Percentiles rank a stretch among this genome's conserved stretches.
phyloP scores from a whole-genome alignment of 371 early-diverging fungal genomes.

The Mucor saturninus region DNA sequence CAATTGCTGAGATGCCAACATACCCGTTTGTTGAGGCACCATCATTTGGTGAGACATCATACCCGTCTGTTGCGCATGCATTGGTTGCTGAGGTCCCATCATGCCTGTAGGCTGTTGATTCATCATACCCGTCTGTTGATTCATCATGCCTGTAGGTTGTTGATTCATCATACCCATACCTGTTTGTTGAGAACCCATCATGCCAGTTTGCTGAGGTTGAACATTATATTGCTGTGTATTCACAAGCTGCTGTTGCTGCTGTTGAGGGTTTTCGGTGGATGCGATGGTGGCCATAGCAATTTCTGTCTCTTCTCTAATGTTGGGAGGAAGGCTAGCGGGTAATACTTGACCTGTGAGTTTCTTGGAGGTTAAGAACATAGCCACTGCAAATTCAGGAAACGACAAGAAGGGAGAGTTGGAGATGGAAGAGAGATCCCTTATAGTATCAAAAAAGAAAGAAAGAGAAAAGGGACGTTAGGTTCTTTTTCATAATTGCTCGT shows the following conservation, averaged over 20 bases:
- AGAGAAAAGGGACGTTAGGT: background rate
- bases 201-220: slow-evolving; percentile 21
- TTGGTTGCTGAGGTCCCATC: slow-evolving; percentile 4
- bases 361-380: slow-evolving; percentile 58
- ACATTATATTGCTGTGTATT: slow-evolving; percentile 23
- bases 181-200: slow-evolving; percentile 14
- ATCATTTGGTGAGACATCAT: slow-evolving; percentile 13
- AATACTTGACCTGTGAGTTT: slow-evolving; percentile 51
- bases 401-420: slow-evolving; percentile 48
- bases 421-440: slow-evolving; percentile 56
- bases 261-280: slow-evolving; percentile 39
- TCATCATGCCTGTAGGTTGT: slow-evolving; percentile 18
- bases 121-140: slow-evolving; percentile 21
- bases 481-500: background rate
- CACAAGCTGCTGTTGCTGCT: slow-evolving; percentile 27
- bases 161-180: slow-evolving; percentile 3
- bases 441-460: background rate
- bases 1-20: slow-evolving; percentile 13
- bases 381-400: slow-evolving; percentile 65
- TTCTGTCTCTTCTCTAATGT: slow-evolving; percentile 50
- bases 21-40: too few species aligned
- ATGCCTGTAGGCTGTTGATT: slow-evolving; percentile 15
- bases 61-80: slow-evolving; percentile 15
- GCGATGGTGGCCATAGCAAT: slow-evolving; percentile 57
- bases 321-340: slow-evolving; percentile 44